Evolutionary conservation across 176 grass and related monocot species (phyloP).

Genomic region (Zea luxurians): DNA sequence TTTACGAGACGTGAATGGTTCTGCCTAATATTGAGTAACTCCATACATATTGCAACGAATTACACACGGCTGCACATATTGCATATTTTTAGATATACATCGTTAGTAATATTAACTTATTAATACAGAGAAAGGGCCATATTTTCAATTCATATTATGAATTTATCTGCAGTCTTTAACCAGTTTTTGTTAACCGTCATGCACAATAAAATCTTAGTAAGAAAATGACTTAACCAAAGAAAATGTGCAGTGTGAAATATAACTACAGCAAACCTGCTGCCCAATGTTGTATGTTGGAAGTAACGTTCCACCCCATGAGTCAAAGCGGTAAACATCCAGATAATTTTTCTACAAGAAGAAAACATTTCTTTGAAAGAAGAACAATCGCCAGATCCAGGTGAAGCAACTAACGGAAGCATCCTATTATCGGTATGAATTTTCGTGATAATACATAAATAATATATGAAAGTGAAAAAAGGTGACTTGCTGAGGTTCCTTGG

Average conservation of each 20-base stretch:
- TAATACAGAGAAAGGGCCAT: background rate
- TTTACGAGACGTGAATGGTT: too few species aligned
- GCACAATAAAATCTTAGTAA: conserved; percentile 20
- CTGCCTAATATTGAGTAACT: background rate
- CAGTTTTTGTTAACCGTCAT: conserved; percentile 21
- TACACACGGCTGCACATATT: conserved; percentile 1
- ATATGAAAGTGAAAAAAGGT: background rate
- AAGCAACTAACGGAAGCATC: conserved; percentile 26
- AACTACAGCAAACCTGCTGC: conserved; percentile 65
- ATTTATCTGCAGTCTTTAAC: conserved; percentile 1
- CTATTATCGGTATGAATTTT: conserved; percentile 21
- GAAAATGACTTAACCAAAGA: conserved; percentile 20
- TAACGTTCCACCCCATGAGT: conserved; percentile 91
- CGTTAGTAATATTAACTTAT: conserved; percentile 6
- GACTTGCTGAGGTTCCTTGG: background rate
- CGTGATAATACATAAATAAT: background rate
- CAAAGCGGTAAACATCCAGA: conserved; percentile 91
- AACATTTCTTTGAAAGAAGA: conserved; percentile 17
- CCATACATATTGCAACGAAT: background rate
- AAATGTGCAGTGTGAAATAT: conserved; percentile 21
- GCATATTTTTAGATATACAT: conserved; percentile 18
- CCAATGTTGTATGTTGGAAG: conserved; percentile 83
- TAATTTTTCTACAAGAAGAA: conserved; percentile 84
- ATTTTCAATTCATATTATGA: conserved; percentile 26
- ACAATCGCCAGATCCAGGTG: background rate